Base-by-base conservation (phyloP, 441 rosid genomes). In the Pelargonium cotyledonis region DNA sequence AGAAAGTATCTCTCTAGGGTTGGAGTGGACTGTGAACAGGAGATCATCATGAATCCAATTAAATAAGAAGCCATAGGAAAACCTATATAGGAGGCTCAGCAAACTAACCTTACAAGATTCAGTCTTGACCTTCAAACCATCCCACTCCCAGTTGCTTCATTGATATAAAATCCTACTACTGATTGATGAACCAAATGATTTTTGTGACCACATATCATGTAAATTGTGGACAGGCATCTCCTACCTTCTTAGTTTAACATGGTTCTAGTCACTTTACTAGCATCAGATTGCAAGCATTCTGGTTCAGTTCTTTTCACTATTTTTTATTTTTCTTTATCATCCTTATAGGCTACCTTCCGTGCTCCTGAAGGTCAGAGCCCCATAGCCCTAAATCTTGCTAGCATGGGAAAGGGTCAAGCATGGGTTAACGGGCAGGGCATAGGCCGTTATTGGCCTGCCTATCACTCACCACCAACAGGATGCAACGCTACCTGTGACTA, bases 341-440 rank as follows among this genome's bases (percentile, higher is more conserved):
- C 49, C 29, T 67, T 71, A 88, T 71, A 88, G 90, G 76, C 61
- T 12, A 73, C 71, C 41, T 81, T 86, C 70, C 61, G 47, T 9
- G 74, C 84, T 68, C 87, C 91, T 11, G 75, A 80, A 69, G 88
- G 94, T 10, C 77, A 71, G 1, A 85, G 88, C 6, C 89, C 91
- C 8, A 58, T 86, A 63, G 88, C 84, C 43, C 73, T 88, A 23
- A 82, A 88, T 66, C 88, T 88, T 21, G 26, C 85, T 51, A 73
- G 84, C 80, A 86, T 88, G 91, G 88, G 91, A 44, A 88, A 88
- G 74, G 89, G 94, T 65, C 86, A 86, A 78, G 94, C 89, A 21
- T 88, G 94, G 94, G 80, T 88, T 31, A 86, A 88, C 10, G 89
- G 89, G 15, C 81, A 82, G 51, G 79, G 84, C 75, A 81, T 85